Evolutionary conservation across 2,329 filamentous ascomycete genomes (phyloP).

Genomic region (Fusarium goolgardi): DNA sequence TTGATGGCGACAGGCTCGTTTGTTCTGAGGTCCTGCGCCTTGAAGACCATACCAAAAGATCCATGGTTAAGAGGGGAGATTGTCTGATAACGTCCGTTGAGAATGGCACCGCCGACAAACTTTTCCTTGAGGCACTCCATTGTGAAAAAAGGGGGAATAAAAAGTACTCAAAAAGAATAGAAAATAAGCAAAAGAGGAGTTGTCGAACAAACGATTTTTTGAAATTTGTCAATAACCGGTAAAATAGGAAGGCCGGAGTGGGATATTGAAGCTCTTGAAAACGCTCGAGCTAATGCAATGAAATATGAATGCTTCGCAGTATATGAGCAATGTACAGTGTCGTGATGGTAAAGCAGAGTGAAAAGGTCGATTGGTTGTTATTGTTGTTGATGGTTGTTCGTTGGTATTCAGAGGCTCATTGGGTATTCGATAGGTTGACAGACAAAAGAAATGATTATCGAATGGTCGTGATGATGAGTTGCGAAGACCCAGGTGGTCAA

Average conservation of each 20-base stretch:
- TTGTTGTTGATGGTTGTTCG: constrained; percentile 41
- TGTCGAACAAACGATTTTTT: constrained; percentile 50
- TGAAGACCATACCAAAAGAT: constrained; percentile 98
- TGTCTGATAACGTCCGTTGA: constrained; percentile 90
- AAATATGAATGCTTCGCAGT: constrained; percentile 37
- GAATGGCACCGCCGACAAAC: constrained; percentile 81
- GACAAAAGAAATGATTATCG: constrained; percentile 54
- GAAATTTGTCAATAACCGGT: constrained; percentile 37
- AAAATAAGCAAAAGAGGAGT: constrained; percentile 39
- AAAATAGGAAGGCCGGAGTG: constrained; percentile 22
- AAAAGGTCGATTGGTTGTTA: constrained; percentile 42
- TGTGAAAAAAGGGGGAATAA: constrained; percentile 32
- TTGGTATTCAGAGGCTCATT: constrained; percentile 58
- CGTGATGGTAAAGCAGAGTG: constrained; percentile 42
- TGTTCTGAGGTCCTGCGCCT: constrained; percentile 83
- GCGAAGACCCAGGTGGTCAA: constrained; percentile 48
- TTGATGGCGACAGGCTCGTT: constrained; percentile 92
- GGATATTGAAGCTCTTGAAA: constrained; percentile 30
- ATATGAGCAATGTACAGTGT: constrained; percentile 52
- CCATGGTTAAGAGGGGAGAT: constrained; percentile 97
- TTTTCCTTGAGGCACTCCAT: constrained; percentile 90
- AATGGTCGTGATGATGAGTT: constrained; percentile 49
- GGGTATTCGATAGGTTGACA: constrained; percentile 51
- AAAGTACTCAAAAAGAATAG: constrained; percentile 31
- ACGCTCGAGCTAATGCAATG: constrained; percentile 33